Conservation (phyloP, 345 rosid species). For the Euphorbia pulcherrima region DNA sequence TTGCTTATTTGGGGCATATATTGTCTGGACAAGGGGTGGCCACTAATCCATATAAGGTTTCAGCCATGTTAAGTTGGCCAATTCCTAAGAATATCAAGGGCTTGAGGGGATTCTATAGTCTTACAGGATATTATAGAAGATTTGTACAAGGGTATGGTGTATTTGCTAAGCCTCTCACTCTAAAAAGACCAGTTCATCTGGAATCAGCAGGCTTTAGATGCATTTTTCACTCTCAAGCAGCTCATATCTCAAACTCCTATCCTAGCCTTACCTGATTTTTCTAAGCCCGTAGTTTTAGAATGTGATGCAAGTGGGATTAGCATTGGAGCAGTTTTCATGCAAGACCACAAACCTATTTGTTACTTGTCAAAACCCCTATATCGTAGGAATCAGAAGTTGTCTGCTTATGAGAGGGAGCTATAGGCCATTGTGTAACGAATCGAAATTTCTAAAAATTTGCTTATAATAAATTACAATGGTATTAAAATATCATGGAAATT, state of each 20-base stretch:
- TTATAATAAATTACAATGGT: too few relatives aligned
- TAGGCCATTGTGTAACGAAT: background rate
- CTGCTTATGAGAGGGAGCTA: background rate
- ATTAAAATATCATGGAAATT: too few relatives aligned
- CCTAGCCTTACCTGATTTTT: background rate
- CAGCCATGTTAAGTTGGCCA: too few relatives aligned
- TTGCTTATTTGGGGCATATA: background rate
- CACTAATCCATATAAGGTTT: background rate
- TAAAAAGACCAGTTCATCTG: background rate
- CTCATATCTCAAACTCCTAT: background rate
- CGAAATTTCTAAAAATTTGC: too few relatives aligned
- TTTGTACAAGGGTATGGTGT: background rate
- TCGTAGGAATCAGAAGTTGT: too few relatives aligned
- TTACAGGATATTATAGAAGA: too few relatives aligned
- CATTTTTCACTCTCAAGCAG: background rate
- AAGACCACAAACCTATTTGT: background rate
- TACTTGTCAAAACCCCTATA: background rate
- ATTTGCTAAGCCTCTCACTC: background rate
- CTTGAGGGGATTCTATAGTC: too few relatives aligned
- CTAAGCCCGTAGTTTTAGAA: background rate
- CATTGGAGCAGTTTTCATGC: background rate
- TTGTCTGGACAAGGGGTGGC: background rate
- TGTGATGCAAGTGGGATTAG: too few relatives aligned
- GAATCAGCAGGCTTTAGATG: background rate
- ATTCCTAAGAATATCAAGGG: too few relatives aligned